A percentile compares a stretch with the other conserved stretches of the same genome.
These are phyloP conservation scores for Puccinia novopanici DNA, from an alignment of 1,284 basidiomycete species.

Conservation along the genomic window DNA sequence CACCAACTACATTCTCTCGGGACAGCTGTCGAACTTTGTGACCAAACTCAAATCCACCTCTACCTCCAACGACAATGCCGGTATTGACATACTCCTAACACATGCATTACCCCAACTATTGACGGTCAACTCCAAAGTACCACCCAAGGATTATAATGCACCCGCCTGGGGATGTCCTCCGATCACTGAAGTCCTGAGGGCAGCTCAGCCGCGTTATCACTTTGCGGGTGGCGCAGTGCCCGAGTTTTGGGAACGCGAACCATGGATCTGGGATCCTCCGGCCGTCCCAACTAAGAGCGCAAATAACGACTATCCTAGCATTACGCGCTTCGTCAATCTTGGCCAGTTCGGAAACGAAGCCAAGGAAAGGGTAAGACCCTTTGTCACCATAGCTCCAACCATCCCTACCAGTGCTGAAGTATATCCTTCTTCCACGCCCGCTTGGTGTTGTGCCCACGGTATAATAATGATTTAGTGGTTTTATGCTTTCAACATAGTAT, in stretches of 20 bases:
- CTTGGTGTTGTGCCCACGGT: background rate
- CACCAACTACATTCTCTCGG: constrained; percentile 23
- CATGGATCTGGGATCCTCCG: constrained; percentile 50
- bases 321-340: constrained; percentile 45
- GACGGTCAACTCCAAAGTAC: constrained; percentile 27
- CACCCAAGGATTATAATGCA: constrained; percentile 41
- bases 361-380: constrained; percentile 73
- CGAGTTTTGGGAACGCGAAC: constrained; percentile 51
- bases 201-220: constrained; percentile 37
- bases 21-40: constrained; percentile 22
- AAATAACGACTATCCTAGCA: background rate
- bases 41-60: constrained; percentile 27
- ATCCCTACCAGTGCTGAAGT: constrained; percentile 19
- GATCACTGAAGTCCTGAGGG: constrained; percentile 39
- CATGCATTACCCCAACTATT: constrained; percentile 43
- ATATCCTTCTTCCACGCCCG: background rate
- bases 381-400: background rate
- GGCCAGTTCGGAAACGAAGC: constrained; percentile 61
- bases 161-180: constrained; percentile 44
- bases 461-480: constrained; percentile 65
- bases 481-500: constrained; percentile 72
- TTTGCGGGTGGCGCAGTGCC: constrained; percentile 25
- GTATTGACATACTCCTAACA: constrained; percentile 48
- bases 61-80: background rate
- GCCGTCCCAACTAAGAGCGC: background rate